Conservation (phyloP, 768 basidiomycete genomes). For the Amyloporia xantha region DNA sequence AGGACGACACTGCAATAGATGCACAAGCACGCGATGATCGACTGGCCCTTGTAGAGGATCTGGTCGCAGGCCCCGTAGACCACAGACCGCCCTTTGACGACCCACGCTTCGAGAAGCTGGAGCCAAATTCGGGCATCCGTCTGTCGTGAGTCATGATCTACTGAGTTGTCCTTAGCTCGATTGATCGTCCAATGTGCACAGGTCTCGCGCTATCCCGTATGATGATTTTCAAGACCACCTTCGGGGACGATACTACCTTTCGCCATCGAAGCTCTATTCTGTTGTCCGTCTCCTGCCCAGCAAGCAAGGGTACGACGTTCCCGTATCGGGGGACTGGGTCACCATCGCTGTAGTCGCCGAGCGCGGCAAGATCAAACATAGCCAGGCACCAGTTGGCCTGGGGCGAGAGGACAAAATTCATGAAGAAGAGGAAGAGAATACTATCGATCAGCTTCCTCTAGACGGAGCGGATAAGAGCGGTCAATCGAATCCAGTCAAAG, state of each 20-base stretch:
- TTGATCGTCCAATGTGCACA: constrained; percentile 25
- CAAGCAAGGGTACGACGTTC: constrained; percentile 84
- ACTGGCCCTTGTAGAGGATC: constrained; percentile 67
- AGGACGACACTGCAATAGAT: not conserved
- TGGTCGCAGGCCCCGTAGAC: constrained; percentile 73
- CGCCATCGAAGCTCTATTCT: constrained; percentile 87
- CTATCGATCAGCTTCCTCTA: constrained; percentile 14
- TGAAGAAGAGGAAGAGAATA: constrained; percentile 23
- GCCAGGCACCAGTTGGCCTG: constrained; percentile 53
- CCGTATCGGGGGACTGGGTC: constrained; percentile 89
- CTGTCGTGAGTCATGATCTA: constrained; percentile 52
- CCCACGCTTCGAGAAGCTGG: constrained; percentile 67
- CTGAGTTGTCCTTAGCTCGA: not conserved
- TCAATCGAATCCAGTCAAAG: constrained; percentile 12
- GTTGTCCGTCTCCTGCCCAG: constrained; percentile 69
- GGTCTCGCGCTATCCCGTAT: constrained; percentile 68
- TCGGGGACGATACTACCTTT: constrained; percentile 76
- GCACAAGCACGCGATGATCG: constrained; percentile 43
- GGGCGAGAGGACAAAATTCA: constrained; percentile 35
- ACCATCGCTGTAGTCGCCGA: constrained; percentile 95
- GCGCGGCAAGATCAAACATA: constrained; percentile 72
- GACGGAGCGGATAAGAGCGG: constrained; percentile 6
- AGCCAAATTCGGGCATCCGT: constrained; percentile 88
- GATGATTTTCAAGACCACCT: constrained; percentile 78
- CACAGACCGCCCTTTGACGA: constrained; percentile 68